These are phyloP conservation scores for Vitellaria paradoxa DNA, from an alignment of 179 eudicot genomes.

Conservation along the genomic window DNA sequence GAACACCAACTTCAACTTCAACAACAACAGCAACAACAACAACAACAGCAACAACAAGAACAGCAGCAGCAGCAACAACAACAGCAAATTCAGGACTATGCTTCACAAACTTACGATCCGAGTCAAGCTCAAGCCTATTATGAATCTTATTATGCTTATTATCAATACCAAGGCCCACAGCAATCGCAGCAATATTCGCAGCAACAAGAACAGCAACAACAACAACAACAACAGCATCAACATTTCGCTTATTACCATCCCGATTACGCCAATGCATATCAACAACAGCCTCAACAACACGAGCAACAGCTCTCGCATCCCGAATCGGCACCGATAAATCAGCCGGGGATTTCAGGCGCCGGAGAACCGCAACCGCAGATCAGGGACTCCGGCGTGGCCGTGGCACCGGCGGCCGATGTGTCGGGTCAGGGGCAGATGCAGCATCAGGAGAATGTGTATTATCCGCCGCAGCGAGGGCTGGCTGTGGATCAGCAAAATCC, in stretches of 20 bases:
- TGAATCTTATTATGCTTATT: slow-evolving; percentile 20
- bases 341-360: background rate
- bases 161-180: slow-evolving; percentile 16
- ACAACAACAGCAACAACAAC: slow-evolving; percentile 1
- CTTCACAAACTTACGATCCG: slow-evolving; percentile 15
- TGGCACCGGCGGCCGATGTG: background rate
- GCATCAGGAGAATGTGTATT: slow-evolving; percentile 14
- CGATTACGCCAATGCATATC: slow-evolving; percentile 21
- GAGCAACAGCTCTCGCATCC: background rate
- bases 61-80: background rate
- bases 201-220: background rate
- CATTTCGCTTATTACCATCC: slow-evolving; percentile 18
- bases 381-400: background rate
- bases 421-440: slow-evolving; percentile 7
- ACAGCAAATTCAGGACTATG: slow-evolving; percentile 12
- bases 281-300: background rate
- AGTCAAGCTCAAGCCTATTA: slow-evolving; percentile 17
- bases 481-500: slow-evolving; percentile 3
- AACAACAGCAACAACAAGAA: background rate
- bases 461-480: background rate
- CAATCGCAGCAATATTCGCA: slow-evolving; percentile 3
- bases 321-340: background rate
- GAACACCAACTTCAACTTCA: slow-evolving; percentile 20
- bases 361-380: background rate
- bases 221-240: slow-evolving; percentile 7